Evolutionary conservation across 1,284 basidiomycete species (phyloP), one percentile per base, ranked within the genome.

Genomic region (Serendipita sp.): DNA sequence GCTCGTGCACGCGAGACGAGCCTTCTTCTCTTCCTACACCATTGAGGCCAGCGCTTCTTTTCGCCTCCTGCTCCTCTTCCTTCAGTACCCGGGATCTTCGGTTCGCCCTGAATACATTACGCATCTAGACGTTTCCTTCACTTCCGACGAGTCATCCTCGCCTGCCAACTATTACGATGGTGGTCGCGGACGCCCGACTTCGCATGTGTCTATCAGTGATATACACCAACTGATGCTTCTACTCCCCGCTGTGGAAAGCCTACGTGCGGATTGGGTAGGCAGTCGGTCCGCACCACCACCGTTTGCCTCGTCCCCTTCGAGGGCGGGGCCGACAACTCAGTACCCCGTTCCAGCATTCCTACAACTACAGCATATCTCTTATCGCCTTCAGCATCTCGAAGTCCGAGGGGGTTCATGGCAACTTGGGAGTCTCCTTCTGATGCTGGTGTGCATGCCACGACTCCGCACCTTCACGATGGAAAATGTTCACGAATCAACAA

Each of bases 321-420:
- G 13, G 43, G 8, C 47, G n/a, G 47, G 17, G 0, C 12, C 26
- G 4, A n/a, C 29, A 0, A 10, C 32, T n/a, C 34, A 22, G 26
- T n/a, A n/a, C n/a, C 34, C 53, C 4, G 8, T 58, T 0, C 53
- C 53, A 4, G 8, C 53, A 10, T 58, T 58, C 32, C 53, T 58
- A 22, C 26, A n/a, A 4, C 0, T 58, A 10, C 53, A 22, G 0
- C 53, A 58, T 32, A 0, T 58, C 17, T 32, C 32, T 32, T 32
- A 58, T n/a, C 26, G 53, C 10, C 34, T 58, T 22, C n/a, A 34
- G 8, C 32, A 26, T n/a, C 17, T 58, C 32, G 53, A 58, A 26
- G 32, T 58, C 32, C 53, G 53, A 30, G 53, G 53, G n/a, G 53
- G 53, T 6, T 58, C 53, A 8, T 58, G 53, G 53, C 53, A 22